A percentile compares a stretch with the other conserved stretches of the same genome.
These are phyloP conservation scores for Nepenthes mirabilis DNA, from an alignment of 148 eudicot species.

Conservation along the genomic window DNA sequence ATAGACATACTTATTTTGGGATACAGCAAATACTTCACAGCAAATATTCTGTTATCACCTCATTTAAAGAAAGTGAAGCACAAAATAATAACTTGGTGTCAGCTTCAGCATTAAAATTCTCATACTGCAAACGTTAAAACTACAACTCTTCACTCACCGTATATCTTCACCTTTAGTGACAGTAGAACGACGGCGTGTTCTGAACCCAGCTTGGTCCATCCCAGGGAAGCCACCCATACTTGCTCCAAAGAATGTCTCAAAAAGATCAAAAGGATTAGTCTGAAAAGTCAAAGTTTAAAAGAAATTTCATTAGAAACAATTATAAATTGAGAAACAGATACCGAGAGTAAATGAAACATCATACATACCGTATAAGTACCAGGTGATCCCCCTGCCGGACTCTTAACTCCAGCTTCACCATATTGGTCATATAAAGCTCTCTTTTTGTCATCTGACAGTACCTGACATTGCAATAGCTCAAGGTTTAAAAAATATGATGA, in stretches of 20 bases:
- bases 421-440: constrained; percentile 92
- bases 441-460: constrained; percentile 97
- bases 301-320: constrained; percentile 2
- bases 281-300: constrained; percentile 13
- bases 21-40: too few species aligned
- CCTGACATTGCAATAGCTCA: constrained; percentile 65
- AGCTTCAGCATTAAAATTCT: too few species aligned
- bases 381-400: constrained; percentile 61
- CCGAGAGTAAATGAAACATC: constrained; percentile 4
- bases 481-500: constrained; percentile 20
- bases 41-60: too few species aligned
- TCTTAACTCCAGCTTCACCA: constrained; percentile 97
- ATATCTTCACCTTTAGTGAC: constrained; percentile 86
- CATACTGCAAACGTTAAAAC: too few species aligned
- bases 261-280: constrained; percentile 97
- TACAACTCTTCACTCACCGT: constrained; percentile 44
- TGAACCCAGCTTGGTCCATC: constrained; percentile 59
- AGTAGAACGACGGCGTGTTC: constrained; percentile 60
- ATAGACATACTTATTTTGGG: too few species aligned
- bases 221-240: constrained; percentile 75
- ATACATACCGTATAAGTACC: constrained; percentile 79
- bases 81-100: too few species aligned
- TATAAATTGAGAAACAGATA: constrained; percentile 1
- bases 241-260: constrained; percentile 94
- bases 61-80: too few species aligned